A percentile compares a stretch with the other conserved stretches of the same genome.
Conservation (phyloP, 495 filamentous ascomycete species). For the Penicillium samsonianum region DNA sequence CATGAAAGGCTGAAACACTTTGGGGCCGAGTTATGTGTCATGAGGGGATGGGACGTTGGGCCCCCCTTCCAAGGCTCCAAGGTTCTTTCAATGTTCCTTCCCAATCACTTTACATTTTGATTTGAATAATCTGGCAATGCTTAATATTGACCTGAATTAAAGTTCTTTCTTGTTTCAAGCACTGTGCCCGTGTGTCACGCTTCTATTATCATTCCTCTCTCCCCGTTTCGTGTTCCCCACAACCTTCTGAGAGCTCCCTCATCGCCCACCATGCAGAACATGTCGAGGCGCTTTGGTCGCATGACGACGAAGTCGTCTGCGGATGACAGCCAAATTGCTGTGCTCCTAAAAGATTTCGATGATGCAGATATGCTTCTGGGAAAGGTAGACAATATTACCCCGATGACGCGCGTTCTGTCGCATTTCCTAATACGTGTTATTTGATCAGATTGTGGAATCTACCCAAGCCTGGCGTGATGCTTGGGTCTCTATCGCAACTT, state of each 20-base stretch:
- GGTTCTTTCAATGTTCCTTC: constrained; percentile 5
- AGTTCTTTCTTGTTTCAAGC: constrained; percentile 3
- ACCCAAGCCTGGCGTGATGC: constrained; percentile 81
- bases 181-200: neutral
- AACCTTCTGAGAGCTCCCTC: constrained; percentile 1
- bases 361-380: constrained; percentile 77
- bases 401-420: constrained; percentile 7
- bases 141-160: neutral
- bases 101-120: constrained; percentile 9
- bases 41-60: neutral
- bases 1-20: constrained; percentile 31
- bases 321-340: constrained; percentile 75
- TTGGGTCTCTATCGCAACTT: constrained; percentile 73
- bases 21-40: constrained; percentile 16
- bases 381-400: constrained; percentile 51
- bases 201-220: constrained; percentile 5
- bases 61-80: neutral
- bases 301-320: constrained; percentile 65
- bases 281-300: constrained; percentile 74
- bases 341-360: constrained; percentile 79
- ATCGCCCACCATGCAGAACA: constrained; percentile 67
- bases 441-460: constrained; percentile 72
- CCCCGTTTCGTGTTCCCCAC: constrained; percentile 1
- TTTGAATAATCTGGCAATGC: constrained; percentile 1
- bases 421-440: constrained; percentile 11